Evolutionary conservation across 257 asterid genomes (phyloP), one percentile per base, ranked within the genome.

Genomic region (Thymus mandschuricus): DNA sequence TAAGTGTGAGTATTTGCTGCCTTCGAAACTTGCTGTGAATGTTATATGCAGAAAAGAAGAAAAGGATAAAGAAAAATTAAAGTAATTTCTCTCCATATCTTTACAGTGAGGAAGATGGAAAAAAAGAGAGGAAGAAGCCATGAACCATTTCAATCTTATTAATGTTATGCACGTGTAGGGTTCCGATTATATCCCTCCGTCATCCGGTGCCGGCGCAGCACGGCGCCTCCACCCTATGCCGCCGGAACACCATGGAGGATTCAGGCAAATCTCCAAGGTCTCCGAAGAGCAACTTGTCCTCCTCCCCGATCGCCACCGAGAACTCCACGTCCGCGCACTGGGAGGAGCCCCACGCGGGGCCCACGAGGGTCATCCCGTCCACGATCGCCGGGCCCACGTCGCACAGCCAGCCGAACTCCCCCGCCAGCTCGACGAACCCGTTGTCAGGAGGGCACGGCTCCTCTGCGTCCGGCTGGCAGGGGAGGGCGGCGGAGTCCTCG

Each of bases 231-330:
- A 75, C 75, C 34, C 79, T 4, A 5, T 55, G 67, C 64, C 82
- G 79, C 71, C 88, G 86, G 86, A 88, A 87, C 61, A 88, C 96
- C 80, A 82, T 71, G 2, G 90, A 77, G 9, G 75, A 91, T 54
- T 91, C 97, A 55, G 97, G 96, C 79, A 91, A 64, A 80, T 91
- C 97, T 1, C 94, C 96, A 0, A 91, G 90, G 56, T 91, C 97
- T 8, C 97, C 96, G 8, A 81, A 91, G 67, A 91, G 55, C 11
- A 82, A 76, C 76, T 91, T 80, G 29, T 91, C 96, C 85, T 91
- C 97, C 10, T 91, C 97, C 10, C 87, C 78, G 2, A 91, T 84
- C 0, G 90, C 87, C 79, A 78, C 64, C 82, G 82, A 84, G 50
- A 71, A 46, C 9, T 86, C 83, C 61, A 77, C 76, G 28, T 88